These are phyloP conservation scores for Ophiostoma tasmaniense DNA, from an alignment of 2,329 filamentous ascomycete genomes.

Conservation along the genomic window DNA sequence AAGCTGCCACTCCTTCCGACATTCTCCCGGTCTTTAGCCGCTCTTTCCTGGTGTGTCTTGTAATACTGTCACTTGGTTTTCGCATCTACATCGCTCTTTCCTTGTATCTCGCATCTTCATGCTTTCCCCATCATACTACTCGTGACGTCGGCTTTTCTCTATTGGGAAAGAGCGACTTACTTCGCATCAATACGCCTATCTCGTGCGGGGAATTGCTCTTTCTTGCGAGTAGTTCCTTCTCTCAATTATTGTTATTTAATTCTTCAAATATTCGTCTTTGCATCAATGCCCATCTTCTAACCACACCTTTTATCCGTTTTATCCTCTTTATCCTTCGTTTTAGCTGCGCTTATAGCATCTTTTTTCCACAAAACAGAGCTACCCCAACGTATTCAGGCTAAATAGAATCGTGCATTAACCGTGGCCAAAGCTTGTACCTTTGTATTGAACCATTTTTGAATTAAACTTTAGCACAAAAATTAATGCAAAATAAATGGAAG, in stretches of 20 bases:
- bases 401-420: not conserved
- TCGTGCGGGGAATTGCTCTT: not conserved
- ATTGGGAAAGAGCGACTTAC: not conserved
- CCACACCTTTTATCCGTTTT: not conserved
- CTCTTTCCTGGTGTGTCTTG: conserved; percentile 2
- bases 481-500: not conserved
- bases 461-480: not conserved
- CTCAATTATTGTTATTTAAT: not conserved
- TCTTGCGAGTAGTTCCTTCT: not conserved
- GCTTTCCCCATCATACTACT: not conserved
- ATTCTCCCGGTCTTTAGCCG: conserved; percentile 5
- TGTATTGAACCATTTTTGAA: not conserved
- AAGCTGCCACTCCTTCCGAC: not conserved
- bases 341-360: not conserved
- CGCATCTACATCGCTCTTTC: not conserved
- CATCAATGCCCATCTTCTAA: not conserved
- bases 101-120: not conserved
- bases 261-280: not conserved
- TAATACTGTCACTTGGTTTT: not conserved
- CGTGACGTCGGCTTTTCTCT: not conserved
- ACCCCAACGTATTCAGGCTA: conserved; percentile 6
- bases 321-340: conserved; percentile 1
- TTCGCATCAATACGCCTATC: not conserved
- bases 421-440: not conserved
- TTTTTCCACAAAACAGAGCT: conserved; percentile 8